phyloP scores from a whole-genome alignment of 768 basidiomycete species.

The Cytidiella melzeri region DNA sequence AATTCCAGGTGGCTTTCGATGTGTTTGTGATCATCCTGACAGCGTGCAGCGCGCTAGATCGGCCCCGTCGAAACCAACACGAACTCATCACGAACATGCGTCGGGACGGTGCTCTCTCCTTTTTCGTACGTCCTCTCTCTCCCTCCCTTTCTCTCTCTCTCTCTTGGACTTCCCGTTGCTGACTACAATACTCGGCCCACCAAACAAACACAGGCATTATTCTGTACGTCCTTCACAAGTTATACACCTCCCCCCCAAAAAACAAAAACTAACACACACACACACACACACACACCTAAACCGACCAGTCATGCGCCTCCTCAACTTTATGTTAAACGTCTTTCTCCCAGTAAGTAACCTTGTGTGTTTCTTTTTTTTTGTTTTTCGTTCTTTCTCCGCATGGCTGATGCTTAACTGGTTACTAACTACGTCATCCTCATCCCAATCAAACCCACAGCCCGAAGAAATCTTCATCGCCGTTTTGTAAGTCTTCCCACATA shows the following conservation, averaged over 20 bases:
- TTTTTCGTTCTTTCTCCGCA: no score
- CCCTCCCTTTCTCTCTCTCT: not conserved
- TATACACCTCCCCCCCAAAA: not conserved
- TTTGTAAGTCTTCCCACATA: no score
- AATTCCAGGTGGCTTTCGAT: conserved; percentile 5
- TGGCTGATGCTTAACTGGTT: no score
- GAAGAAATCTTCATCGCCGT: no score
- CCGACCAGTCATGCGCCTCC: conserved; percentile 2
- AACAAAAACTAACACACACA: no score
- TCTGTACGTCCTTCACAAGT: not conserved
- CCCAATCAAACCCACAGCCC: no score
- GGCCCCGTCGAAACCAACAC: conserved; percentile 2
- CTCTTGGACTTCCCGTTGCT: not conserved
- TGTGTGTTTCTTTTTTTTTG: no score
- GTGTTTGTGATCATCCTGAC: not conserved
- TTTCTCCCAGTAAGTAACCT: conserved; percentile 5
- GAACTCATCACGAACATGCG: conserved; percentile 1
- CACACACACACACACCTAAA: not conserved
- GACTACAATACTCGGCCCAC: no score
- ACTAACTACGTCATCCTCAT: no score
- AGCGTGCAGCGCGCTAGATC: conserved; percentile 5
- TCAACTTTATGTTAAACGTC: conserved; percentile 3
- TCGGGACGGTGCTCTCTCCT: conserved; percentile 10
- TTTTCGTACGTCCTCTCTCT: not conserved
- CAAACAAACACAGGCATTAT: not conserved